These are phyloP conservation scores for Choanephora cucurbitarum DNA, from an alignment of 371 early-diverging fungal species.

Conservation along the genomic window DNA sequence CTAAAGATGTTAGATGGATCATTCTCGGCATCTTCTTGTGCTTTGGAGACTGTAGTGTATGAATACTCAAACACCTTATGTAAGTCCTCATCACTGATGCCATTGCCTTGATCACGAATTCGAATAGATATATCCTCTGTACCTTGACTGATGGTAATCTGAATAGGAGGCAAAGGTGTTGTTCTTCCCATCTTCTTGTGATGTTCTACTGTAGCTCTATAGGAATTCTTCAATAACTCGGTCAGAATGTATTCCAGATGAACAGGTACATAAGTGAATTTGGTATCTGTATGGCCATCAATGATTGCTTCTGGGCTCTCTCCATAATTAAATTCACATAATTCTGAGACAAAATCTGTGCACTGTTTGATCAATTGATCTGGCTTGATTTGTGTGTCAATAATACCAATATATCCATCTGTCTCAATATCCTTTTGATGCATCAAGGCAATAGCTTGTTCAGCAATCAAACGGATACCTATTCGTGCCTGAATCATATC, in stretches of 20 bases:
- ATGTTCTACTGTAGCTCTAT: conserved; percentile 89
- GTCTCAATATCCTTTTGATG: conserved; percentile 43
- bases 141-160: conserved; percentile 83
- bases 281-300: conserved; percentile 77
- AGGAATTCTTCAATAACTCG: conserved; percentile 92
- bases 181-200: conserved; percentile 47
- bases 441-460: conserved; percentile 89
- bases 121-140: conserved; percentile 82
- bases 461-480: conserved; percentile 92
- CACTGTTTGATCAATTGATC: conserved; percentile 65
- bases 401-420: conserved; percentile 79
- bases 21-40: conserved; percentile 45
- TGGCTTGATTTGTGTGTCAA: conserved; percentile 80
- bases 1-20: conserved; percentile 57
- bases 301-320: conserved; percentile 75
- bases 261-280: conserved; percentile 89
- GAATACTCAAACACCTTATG: conserved; percentile 90
- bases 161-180: conserved; percentile 68
- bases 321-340: conserved; percentile 94
- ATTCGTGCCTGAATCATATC: conserved; percentile 93
- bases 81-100: conserved; percentile 78
- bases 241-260: conserved; percentile 95
- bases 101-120: conserved; percentile 94
- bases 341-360: conserved; percentile 75
- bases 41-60: conserved; percentile 84